phyloP scores from a whole-genome alignment of 2,329 filamentous ascomycete species.

The Tolypocladium sp. region DNA sequence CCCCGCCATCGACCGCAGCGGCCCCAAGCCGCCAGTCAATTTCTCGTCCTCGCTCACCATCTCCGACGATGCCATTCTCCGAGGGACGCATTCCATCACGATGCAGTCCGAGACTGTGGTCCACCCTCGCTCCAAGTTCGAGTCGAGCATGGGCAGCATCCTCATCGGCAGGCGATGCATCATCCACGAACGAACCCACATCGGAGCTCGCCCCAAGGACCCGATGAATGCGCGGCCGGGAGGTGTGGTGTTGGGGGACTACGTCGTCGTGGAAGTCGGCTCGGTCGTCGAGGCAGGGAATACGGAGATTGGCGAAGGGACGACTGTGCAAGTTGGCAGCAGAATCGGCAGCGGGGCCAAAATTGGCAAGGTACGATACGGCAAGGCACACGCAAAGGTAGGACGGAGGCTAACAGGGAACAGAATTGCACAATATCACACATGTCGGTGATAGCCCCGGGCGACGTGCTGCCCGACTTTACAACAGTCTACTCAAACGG shows the following conservation, averaged over 20 bases:
- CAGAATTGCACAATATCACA: constrained; percentile 65
- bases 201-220: constrained; percentile 36
- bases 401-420: neutral
- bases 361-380: constrained; percentile 47
- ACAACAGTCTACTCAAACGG: constrained; percentile 63
- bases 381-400: neutral
- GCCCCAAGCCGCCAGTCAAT: constrained; percentile 51
- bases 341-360: constrained; percentile 50
- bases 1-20: constrained; percentile 40
- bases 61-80: constrained; percentile 52
- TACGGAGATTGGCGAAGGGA: constrained; percentile 52
- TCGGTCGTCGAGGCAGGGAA: constrained; percentile 53
- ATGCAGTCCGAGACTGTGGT: constrained; percentile 71
- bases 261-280: constrained; percentile 52
- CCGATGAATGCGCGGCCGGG: constrained; percentile 17
- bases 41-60: constrained; percentile 53
- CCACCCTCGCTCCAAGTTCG: constrained; percentile 77
- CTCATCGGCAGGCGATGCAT: constrained; percentile 75
- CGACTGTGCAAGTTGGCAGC: constrained; percentile 48
- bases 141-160: constrained; percentile 70
- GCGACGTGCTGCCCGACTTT: constrained; percentile 52
- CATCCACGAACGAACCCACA: constrained; percentile 58
- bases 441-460: constrained; percentile 47
- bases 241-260: constrained; percentile 51
- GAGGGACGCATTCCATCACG: constrained; percentile 68